Evolutionary conservation across 2,329 filamentous ascomycete genomes (phyloP), one percentile per base, ranked within the genome.

Genomic region (Blumeria hordei): DNA sequence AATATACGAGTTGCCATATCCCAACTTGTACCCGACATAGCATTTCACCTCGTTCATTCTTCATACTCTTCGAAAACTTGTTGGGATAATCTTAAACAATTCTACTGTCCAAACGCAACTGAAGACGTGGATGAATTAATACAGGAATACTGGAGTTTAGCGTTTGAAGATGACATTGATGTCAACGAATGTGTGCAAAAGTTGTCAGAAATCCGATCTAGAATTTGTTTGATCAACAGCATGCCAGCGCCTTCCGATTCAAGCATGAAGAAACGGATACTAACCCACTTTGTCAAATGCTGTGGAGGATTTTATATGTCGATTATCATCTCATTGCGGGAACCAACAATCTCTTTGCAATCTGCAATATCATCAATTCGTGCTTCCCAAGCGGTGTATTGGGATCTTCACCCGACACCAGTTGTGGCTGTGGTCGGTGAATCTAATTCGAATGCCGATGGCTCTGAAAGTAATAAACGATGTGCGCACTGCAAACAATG

Each of bases 221-320:
- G 37, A 37, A 52, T 52, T 18, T 16, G 32, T 37, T 36, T 52
- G n/a, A 35, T 51, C 7, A 37, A 52, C 49, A 21, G 16, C 11
- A n/a, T 18, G 10, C 21, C 43, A 45, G 16, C 43, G 18, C 43
- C 43, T 11, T 37, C 33, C 12, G 33, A 52, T 16, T 18, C 32
- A 7, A 52, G 49, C 21, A 18, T 37, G 33, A 35, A 36, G n/a
- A 50, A 50, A 50, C 47, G 21, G 12, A 14, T 50, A 33, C 32
- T 50, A 5, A 33, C 14, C 11, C 32, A 52, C 14, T 36, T 52
- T 10, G 37, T 52, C 33, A 52, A 52, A 18, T 52, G 28, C 21
- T 37, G 49, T 35, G 33, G 33, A n/a, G 33, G 49, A 11, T 52
- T 52, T 52, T 52, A 52, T 36, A 52, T 52, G 33, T 36, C 49